These are phyloP conservation scores for Nepenthes gracilis DNA, from an alignment of 148 eudicot genomes.

Conservation along the genomic window DNA sequence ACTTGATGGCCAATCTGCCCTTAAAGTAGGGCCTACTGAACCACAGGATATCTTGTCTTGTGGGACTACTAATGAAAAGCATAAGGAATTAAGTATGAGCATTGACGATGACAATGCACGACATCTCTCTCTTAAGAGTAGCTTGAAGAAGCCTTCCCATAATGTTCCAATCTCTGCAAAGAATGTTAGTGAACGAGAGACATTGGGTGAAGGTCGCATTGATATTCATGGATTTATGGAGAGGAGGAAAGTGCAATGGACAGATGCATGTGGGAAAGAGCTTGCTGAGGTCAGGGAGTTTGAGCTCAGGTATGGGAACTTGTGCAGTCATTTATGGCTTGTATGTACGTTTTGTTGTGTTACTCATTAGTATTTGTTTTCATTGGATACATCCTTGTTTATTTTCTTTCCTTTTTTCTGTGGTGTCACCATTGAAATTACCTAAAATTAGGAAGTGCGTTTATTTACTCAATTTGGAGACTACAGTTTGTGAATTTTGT, in stretches of 20 bases:
- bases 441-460: too few species aligned
- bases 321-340: not conserved
- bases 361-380: not conserved
- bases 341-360: not conserved
- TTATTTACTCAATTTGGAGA: too few species aligned
- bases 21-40: conserved; percentile 79
- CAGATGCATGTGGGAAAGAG: conserved; percentile 85
- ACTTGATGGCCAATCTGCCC: conserved; percentile 60
- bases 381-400: too few species aligned
- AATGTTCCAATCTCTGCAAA: conserved; percentile 16
- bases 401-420: too few species aligned
- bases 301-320: conserved; percentile 60
- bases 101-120: conserved; percentile 20
- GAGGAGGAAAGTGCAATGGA: conserved; percentile 84
- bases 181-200: conserved; percentile 21
- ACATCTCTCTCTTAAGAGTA: conserved; percentile 45
- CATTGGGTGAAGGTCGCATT: conserved; percentile 17
- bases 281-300: conserved; percentile 90
- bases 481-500: too few species aligned
- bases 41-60: conserved; percentile 30
- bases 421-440: too few species aligned
- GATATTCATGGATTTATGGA: conserved; percentile 21
- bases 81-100: conserved; percentile 29
- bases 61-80: conserved; percentile 24
- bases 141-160: conserved; percentile 52